Percentiles rank a stretch among this genome's conserved stretches.
phyloP scores from a whole-genome alignment of 2,329 filamentous ascomycete species.

The Capronia americana region DNA sequence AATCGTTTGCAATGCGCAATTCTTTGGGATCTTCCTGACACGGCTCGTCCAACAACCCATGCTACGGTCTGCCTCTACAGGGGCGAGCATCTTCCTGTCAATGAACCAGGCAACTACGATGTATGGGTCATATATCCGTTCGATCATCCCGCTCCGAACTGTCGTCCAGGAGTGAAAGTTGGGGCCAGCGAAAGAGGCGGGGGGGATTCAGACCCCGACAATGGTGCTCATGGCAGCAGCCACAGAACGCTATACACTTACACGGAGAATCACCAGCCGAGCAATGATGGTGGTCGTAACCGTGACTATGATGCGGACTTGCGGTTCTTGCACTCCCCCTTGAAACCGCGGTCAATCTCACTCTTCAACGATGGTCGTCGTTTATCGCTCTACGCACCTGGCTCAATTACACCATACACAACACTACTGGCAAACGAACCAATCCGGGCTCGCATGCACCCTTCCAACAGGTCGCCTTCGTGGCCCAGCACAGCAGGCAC shows the following conservation, averaged over 20 bases:
- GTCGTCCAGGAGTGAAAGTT: background rate
- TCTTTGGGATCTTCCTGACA: slow-evolving; percentile 29
- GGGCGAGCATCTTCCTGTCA: slow-evolving; percentile 17
- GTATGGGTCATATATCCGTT: slow-evolving; percentile 25
- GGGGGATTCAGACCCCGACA: slow-evolving; percentile 7
- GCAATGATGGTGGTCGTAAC: background rate
- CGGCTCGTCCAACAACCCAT: slow-evolving; percentile 16
- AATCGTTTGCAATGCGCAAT: slow-evolving; percentile 31
- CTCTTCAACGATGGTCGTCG: slow-evolving; percentile 34
- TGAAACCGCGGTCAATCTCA: slow-evolving; percentile 22
- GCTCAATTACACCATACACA: slow-evolving; percentile 28
- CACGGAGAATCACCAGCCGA: slow-evolving; percentile 5
- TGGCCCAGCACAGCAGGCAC: background rate
- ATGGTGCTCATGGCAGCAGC: background rate
- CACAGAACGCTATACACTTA: background rate
- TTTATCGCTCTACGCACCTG: slow-evolving; percentile 31
- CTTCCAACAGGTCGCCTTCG: background rate
- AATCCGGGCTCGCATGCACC: slow-evolving; percentile 3
- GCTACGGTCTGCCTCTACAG: slow-evolving; percentile 30
- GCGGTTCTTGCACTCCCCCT: slow-evolving; percentile 4
- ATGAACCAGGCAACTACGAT: slow-evolving; percentile 23
- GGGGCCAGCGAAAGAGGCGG: background rate
- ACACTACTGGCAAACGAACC: slow-evolving; percentile 21
- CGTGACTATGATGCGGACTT: slow-evolving; percentile 5
- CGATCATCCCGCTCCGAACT: slow-evolving; percentile 10